Percentiles rank a stretch among this genome's conserved stretches.
Evolutionary conservation across 768 basidiomycete genomes (phyloP).

Genomic region (Pleurotus salmoneostramineus): DNA sequence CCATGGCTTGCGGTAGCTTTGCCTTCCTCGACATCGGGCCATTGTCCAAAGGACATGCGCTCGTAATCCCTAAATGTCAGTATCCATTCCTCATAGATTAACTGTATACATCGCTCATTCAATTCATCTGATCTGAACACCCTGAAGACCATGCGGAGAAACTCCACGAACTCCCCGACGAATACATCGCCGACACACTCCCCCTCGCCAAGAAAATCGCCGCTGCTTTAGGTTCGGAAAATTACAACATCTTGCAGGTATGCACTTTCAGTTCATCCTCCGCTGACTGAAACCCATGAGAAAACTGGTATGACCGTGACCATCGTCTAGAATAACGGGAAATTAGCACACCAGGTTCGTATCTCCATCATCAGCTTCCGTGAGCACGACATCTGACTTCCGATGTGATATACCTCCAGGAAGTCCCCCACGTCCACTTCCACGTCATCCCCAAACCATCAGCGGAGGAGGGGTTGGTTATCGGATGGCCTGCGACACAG

Average conservation of each 20-base stretch:
- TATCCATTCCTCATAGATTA: not conserved
- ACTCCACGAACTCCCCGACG: constrained; percentile 85
- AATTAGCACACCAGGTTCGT: constrained; percentile 53
- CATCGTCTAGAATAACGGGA: constrained; percentile 38
- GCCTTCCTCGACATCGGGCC: constrained; percentile 95
- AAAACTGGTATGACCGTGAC: not conserved
- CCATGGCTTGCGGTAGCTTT: constrained; percentile 37
- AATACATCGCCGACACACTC: constrained; percentile 71
- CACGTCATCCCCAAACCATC: constrained; percentile 80
- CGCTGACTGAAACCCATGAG: not conserved
- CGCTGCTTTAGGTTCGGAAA: constrained; percentile 60
- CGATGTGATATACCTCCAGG: constrained; percentile 25
- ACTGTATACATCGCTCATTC: not conserved
- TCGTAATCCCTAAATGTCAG: constrained; percentile 92
- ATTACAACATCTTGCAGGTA: constrained; percentile 83
- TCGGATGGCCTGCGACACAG: constrained; percentile 74
- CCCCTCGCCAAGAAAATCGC: constrained; percentile 88
- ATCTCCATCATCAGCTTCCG: not conserved
- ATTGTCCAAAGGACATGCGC: constrained; percentile 83
- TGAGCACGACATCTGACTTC: not conserved
- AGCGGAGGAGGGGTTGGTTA: constrained; percentile 68
- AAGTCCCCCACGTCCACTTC: constrained; percentile 86
- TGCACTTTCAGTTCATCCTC: not conserved
- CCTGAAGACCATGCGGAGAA: constrained; percentile 78
- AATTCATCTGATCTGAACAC: not conserved